These are phyloP conservation scores for Quillaja saponaria DNA, from an alignment of 306 rosid species.

Conservation along the genomic window DNA sequence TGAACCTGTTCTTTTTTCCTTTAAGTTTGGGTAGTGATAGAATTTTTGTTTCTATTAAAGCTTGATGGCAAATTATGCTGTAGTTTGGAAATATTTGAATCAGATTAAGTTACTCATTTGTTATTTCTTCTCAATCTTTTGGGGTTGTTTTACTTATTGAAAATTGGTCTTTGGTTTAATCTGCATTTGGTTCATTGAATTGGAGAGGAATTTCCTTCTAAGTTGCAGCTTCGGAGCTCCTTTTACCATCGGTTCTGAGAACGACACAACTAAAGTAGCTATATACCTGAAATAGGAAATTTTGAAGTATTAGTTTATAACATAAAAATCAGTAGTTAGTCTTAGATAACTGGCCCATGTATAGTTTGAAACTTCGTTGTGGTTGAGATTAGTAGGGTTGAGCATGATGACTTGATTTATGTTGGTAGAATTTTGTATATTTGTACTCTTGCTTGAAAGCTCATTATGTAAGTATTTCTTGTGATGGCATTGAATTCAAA, in stretches of 20 bases:
- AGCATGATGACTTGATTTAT: conserved; percentile 12
- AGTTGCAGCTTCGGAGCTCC: background rate
- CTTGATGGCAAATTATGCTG: background rate
- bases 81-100: conserved; percentile 2
- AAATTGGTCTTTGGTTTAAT: conserved; percentile 3
- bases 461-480: background rate
- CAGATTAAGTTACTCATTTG: conserved; percentile 10
- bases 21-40: no score
- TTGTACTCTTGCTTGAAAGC: conserved; percentile 19
- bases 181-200: conserved; percentile 14
- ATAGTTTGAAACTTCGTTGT: background rate
- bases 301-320: conserved; percentile 11
- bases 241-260: background rate
- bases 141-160: background rate
- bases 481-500: background rate
- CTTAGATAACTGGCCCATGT: conserved; percentile 3
- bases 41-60: background rate
- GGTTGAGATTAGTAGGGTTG: conserved; percentile 1
- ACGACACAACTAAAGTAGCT: background rate
- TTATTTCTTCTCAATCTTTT: background rate
- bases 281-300: background rate
- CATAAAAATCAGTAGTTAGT: background rate
- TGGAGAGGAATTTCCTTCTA: background rate
- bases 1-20: no score
- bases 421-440: background rate